A percentile compares a stretch with the other conserved stretches of the same genome.
Conservation (phyloP, 2,329 filamentous ascomycete genomes). For the Grosmannia huntii region DNA sequence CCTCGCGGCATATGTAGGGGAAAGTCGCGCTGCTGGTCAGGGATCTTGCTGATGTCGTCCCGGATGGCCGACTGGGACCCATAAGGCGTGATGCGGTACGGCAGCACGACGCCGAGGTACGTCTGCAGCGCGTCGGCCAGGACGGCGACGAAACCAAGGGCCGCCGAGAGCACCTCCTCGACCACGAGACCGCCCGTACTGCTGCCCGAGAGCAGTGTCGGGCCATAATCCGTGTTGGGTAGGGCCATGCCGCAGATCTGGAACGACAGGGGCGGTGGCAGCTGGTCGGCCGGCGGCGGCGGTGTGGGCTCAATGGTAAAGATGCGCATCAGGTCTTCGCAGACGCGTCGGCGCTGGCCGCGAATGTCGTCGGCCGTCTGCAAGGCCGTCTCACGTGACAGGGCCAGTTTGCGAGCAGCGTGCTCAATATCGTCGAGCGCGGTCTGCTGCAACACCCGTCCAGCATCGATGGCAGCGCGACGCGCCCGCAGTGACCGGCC, state of each 20-base stretch:
- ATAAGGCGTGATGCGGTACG: constrained; percentile 63
- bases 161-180: constrained; percentile 66
- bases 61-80: constrained; percentile 65
- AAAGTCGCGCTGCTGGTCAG: constrained; percentile 54
- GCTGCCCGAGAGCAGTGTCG: constrained; percentile 16
- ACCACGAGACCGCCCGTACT: constrained; percentile 25
- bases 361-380: constrained; percentile 53
- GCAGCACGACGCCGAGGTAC: constrained; percentile 66
- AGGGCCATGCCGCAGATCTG: constrained; percentile 68
- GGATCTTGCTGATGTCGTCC: constrained; percentile 55
- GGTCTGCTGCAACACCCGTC: constrained; percentile 44
- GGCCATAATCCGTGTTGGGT: constrained; percentile 67
- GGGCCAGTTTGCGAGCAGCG: constrained; percentile 44
- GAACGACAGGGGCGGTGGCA: constrained; percentile 56
- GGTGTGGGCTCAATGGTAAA: constrained; percentile 63
- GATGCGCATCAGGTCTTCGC: constrained; percentile 65
- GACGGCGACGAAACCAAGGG: constrained; percentile 67
- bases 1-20: constrained; percentile 59
- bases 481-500: constrained; percentile 52
- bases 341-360: constrained; percentile 79
- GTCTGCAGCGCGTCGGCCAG: constrained; percentile 65
- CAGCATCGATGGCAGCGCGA: constrained; percentile 52
- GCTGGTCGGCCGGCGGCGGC: background rate
- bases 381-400: constrained; percentile 41
- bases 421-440: constrained; percentile 49